These are phyloP conservation scores for Thalassiosira hispida DNA, from an alignment of 352 stramenopile species.

Conservation along the genomic window DNA sequence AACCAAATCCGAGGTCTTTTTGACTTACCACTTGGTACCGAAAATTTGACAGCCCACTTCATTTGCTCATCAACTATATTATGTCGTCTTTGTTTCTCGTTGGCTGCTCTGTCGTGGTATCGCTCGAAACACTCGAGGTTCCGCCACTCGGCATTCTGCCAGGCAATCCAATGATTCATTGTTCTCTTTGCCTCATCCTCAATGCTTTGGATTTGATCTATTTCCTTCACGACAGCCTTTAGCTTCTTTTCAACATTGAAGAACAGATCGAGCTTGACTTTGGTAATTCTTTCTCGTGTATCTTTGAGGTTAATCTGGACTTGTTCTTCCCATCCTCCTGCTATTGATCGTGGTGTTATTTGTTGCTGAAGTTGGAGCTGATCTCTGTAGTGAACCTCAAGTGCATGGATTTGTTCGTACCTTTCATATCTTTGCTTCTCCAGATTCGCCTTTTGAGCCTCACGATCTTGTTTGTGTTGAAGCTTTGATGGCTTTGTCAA, in stretches of 20 bases:
- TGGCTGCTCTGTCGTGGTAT: slow-evolving; percentile 35
- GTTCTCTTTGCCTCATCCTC: slow-evolving; percentile 24
- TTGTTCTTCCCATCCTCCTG: slow-evolving; percentile 45
- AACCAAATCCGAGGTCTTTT: slow-evolving; percentile 38
- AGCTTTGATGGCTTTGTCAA: slow-evolving; percentile 24
- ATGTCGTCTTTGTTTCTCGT: slow-evolving; percentile 22
- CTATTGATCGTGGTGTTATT: slow-evolving; percentile 41
- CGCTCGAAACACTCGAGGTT: slow-evolving; percentile 41
- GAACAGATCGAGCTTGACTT: slow-evolving; percentile 46
- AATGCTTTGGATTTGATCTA: slow-evolving; percentile 8
- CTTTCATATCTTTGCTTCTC: slow-evolving; percentile 21
- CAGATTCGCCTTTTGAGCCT: slow-evolving; percentile 29
- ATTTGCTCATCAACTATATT: slow-evolving; percentile 42
- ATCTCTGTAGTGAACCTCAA: slow-evolving; percentile 50
- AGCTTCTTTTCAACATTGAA: slow-evolving; percentile 44
- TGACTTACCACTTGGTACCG: slow-evolving; percentile 38
- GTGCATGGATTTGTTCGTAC: slow-evolving; percentile 28
- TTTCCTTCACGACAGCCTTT: slow-evolving; percentile 21
- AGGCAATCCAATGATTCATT: slow-evolving; percentile 38
- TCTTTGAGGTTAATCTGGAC: slow-evolving; percentile 45
- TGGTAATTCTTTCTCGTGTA: slow-evolving; percentile 46
- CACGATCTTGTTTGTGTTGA: slow-evolving; percentile 20
- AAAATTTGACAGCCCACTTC: slow-evolving; percentile 46
- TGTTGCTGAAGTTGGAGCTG: slow-evolving; percentile 38
- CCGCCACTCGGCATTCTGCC: slow-evolving; percentile 45